A percentile compares a stretch with the other conserved stretches of the same genome.
Evolutionary conservation across 108 stramenopile genomes (phyloP).

Genomic region (Pseudonitzschia multistriata): DNA sequence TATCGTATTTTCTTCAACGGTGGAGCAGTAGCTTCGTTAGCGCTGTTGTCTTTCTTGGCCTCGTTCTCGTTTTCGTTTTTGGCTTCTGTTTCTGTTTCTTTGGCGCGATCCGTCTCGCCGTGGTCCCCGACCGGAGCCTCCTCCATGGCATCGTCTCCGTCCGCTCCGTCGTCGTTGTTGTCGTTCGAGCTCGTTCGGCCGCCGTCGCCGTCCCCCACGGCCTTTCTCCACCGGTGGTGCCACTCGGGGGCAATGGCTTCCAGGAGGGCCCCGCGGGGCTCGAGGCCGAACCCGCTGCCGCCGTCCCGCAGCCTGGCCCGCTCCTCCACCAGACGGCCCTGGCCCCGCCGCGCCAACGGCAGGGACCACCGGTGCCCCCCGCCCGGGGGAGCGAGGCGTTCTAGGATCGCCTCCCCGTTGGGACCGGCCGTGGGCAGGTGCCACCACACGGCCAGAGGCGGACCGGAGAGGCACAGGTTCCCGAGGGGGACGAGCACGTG

Average conservation of each 20-base stretch:
- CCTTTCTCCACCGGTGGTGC: background rate
- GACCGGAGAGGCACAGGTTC: background rate
- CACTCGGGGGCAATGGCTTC: background rate
- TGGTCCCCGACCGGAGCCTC: background rate
- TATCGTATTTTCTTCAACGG: slow-evolving; percentile 3
- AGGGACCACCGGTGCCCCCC: too few relatives aligned
- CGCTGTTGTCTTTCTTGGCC: background rate
- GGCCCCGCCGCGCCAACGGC: too few relatives aligned
- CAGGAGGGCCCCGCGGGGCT: background rate
- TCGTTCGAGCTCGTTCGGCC: background rate
- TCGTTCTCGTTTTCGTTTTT: background rate
- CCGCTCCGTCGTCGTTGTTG: background rate
- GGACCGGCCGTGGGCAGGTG: too few relatives aligned
- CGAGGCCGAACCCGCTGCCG: too few relatives aligned
- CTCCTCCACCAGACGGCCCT: background rate
- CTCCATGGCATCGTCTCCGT: background rate
- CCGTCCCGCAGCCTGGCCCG: too few relatives aligned
- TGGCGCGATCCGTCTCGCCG: background rate
- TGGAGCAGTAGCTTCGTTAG: background rate
- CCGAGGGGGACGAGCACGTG: background rate
- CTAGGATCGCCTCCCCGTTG: too few relatives aligned
- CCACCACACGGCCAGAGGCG: too few relatives aligned
- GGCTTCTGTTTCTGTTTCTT: background rate
- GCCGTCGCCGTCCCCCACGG: background rate
- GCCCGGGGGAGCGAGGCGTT: too few relatives aligned